Evolutionary conservation across 2,329 filamentous ascomycete species (phyloP).

Genomic region (Fusarium sp.): DNA sequence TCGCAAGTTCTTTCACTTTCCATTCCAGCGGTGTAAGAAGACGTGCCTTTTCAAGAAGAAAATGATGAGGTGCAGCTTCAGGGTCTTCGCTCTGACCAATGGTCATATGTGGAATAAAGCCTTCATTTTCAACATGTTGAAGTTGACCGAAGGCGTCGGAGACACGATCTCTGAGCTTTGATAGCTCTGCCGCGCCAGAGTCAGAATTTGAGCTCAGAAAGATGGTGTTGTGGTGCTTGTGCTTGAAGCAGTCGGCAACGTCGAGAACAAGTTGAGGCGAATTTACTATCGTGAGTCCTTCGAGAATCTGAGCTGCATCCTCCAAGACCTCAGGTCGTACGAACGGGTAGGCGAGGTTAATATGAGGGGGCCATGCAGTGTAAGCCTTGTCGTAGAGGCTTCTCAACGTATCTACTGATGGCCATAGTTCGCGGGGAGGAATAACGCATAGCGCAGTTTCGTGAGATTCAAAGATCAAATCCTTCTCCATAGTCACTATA

Average conservation of each 20-base stretch:
- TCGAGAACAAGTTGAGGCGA: constrained; percentile 53
- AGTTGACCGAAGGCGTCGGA: constrained; percentile 53
- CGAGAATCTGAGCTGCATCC: constrained; percentile 54
- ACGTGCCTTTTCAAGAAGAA: constrained; percentile 65
- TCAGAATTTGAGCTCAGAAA: constrained; percentile 53
- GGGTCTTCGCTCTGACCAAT: constrained; percentile 68
- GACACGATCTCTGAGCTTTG: constrained; percentile 52
- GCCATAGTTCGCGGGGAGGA: constrained; percentile 63
- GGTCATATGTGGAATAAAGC: constrained; percentile 66
- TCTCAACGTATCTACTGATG: constrained; percentile 66
- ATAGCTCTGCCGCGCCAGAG: constrained; percentile 42
- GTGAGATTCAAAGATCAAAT: constrained; percentile 54
- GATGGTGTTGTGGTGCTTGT: constrained; percentile 64
- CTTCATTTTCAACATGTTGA: constrained; percentile 13
- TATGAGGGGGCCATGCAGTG: constrained; percentile 73
- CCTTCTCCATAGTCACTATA: not conserved
- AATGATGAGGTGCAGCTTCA: constrained; percentile 60
- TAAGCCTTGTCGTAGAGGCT: constrained; percentile 72
- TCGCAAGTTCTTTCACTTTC: constrained; percentile 60
- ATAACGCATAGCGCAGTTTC: constrained; percentile 73
- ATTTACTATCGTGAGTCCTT: constrained; percentile 26
- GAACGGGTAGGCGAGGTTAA: constrained; percentile 77
- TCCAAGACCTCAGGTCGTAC: constrained; percentile 62
- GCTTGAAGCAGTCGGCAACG: constrained; percentile 61
- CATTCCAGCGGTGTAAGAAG: constrained; percentile 64